A percentile compares a stretch with the other conserved stretches of the same genome.
phyloP scores from a whole-genome alignment of 495 filamentous ascomycete genomes.

The Tuber melanosporum region DNA sequence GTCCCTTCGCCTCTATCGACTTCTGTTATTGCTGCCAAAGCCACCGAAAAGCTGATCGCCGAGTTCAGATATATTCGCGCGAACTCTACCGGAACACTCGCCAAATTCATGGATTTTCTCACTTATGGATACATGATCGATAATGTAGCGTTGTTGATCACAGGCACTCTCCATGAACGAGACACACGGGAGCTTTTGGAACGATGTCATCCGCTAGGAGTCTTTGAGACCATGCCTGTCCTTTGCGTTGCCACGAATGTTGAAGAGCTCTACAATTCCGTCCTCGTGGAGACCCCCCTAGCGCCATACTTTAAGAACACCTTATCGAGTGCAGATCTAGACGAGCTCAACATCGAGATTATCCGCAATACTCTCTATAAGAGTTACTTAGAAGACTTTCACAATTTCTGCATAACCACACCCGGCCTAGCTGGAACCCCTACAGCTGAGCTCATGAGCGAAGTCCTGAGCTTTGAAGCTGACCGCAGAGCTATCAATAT shows the following conservation, averaged over 20 bases:
- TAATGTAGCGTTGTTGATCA: conserved; percentile 97
- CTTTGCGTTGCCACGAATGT: conserved; percentile 97
- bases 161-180: conserved; percentile 92
- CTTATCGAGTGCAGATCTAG: conserved; percentile 87
- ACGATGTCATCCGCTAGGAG: conserved; percentile 91
- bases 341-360: conserved; percentile 99
- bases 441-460: conserved; percentile 86
- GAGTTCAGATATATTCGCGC: conserved; percentile 95
- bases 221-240: conserved; percentile 98
- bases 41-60: conserved; percentile 93
- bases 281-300: conserved; percentile 91
- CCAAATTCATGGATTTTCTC: conserved; percentile 92
- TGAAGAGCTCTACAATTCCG: conserved; percentile 96
- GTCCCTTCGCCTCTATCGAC: conserved; percentile 96
- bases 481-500: conserved; percentile 97
- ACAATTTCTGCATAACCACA: conserved; percentile 80
- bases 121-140: conserved; percentile 99
- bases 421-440: conserved; percentile 79
- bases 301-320: conserved; percentile 96
- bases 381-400: conserved; percentile 97
- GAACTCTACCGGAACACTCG: conserved; percentile 80
- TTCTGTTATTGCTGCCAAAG: conserved; percentile 85
- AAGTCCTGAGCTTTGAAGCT: conserved; percentile 93
- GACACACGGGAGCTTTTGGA: conserved; percentile 95
- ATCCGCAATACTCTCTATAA: conserved; percentile 98